Evolutionary conservation across 352 stramenopile genomes (phyloP).

Genomic region (Phytophthora megakarya): DNA sequence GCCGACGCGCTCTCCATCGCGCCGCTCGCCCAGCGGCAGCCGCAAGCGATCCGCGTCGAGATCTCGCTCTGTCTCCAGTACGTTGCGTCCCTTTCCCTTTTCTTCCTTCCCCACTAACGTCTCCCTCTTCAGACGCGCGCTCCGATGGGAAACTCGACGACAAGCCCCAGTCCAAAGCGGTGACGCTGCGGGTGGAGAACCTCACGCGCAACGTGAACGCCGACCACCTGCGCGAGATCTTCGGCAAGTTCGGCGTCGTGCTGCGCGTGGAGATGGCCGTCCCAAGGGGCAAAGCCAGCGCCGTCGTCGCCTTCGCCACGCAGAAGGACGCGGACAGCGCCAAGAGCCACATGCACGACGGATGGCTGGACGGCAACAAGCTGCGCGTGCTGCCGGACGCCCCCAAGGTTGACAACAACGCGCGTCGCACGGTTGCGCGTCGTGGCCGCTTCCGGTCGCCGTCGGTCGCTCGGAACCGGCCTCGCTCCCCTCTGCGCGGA

Average conservation of each 20-base stretch:
- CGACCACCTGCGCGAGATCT: slow-evolving; percentile 86
- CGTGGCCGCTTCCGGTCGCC: slow-evolving; percentile 29
- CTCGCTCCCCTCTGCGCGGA: slow-evolving; percentile 22
- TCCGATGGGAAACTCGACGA: slow-evolving; percentile 9
- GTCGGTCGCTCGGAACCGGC: slow-evolving; percentile 17
- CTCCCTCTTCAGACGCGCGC: slow-evolving; percentile 2
- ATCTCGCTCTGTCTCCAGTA: slow-evolving; percentile 28
- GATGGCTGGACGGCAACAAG: slow-evolving; percentile 84
- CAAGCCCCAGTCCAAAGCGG: slow-evolving; percentile 27
- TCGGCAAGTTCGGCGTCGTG: slow-evolving; percentile 84
- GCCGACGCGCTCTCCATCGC: slow-evolving; percentile 2
- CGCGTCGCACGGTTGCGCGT: slow-evolving; percentile 14
- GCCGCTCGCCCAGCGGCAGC: not conserved
- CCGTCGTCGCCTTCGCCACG: slow-evolving; percentile 63
- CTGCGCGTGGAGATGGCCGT: slow-evolving; percentile 57
- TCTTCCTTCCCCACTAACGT: not conserved
- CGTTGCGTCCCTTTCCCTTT: not conserved
- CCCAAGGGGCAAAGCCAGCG: slow-evolving; percentile 42
- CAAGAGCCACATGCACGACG: slow-evolving; percentile 82
- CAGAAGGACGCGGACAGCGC: slow-evolving; percentile 59
- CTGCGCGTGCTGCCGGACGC: slow-evolving; percentile 54
- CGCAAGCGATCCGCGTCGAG: slow-evolving; percentile 6
- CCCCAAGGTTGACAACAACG: slow-evolving; percentile 9
- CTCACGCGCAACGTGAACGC: slow-evolving; percentile 85
- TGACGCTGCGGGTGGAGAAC: slow-evolving; percentile 75